These are phyloP conservation scores for Cytospora leucostoma DNA, from an alignment of 2,329 filamentous ascomycete species.

Conservation along the genomic window DNA sequence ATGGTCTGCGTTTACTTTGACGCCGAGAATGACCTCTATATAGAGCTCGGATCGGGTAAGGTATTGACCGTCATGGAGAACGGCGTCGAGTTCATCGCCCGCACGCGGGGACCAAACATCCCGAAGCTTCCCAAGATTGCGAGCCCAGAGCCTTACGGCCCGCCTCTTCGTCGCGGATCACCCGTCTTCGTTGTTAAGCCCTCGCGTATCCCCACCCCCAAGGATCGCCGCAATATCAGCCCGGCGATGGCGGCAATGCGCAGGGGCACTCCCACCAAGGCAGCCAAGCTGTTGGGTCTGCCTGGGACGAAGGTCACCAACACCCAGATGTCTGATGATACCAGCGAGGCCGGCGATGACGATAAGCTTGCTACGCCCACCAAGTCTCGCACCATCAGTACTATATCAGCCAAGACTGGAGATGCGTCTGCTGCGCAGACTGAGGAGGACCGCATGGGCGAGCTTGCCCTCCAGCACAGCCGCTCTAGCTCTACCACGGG, in stretches of 20 bases:
- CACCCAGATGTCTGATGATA: background rate
- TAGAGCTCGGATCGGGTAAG: conserved; percentile 26
- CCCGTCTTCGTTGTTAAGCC: background rate
- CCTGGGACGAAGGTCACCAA: conserved; percentile 3
- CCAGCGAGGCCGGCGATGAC: background rate
- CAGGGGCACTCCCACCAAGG: conserved; percentile 21
- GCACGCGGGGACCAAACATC: conserved; percentile 3
- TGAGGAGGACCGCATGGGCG: background rate
- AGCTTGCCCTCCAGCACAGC: background rate
- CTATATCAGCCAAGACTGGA: background rate
- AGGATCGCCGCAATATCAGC: background rate
- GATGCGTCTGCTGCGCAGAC: background rate
- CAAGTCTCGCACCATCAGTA: background rate
- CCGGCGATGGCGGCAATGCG: conserved; percentile 20
- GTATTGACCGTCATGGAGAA: conserved; percentile 15
- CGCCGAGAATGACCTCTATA: conserved; percentile 15
- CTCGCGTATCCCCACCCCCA: conserved; percentile 20
- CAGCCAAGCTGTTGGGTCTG: conserved; percentile 20
- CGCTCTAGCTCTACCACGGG: background rate
- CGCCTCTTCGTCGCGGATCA: background rate
- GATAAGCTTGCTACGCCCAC: conserved; percentile 12
- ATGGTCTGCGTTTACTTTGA: conserved; percentile 26
- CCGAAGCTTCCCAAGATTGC: background rate
- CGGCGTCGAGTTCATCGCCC: conserved; percentile 13
- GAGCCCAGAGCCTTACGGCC: background rate